A percentile compares a stretch with the other conserved stretches of the same genome.
Evolutionary conservation across 2,329 filamentous ascomycete genomes (phyloP).

Genomic region (Chaetomiaceae sp.): DNA sequence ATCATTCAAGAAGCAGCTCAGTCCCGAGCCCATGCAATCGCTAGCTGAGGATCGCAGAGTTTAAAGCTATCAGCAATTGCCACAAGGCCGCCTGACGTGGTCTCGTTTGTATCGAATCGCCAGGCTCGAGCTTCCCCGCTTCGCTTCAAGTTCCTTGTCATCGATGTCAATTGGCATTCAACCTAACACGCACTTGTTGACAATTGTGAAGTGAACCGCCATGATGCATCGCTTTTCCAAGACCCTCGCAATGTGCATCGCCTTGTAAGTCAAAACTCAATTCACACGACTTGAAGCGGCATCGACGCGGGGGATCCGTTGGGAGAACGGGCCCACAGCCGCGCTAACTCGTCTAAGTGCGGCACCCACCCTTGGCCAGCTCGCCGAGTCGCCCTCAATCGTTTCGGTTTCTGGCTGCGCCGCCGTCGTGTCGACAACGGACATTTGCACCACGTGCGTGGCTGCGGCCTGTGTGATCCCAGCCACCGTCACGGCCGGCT

Average conservation of each 20-base stretch:
- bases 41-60: too few relatives aligned
- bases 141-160: background rate
- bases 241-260: background rate
- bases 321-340: too few relatives aligned
- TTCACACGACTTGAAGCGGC: too few relatives aligned
- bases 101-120: background rate
- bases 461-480: constrained; percentile 20
- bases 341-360: background rate
- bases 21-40: background rate
- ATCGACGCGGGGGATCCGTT: too few relatives aligned
- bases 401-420: constrained; percentile 22
- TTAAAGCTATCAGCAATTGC: background rate
- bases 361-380: background rate
- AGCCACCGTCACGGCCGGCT: constrained; percentile 22
- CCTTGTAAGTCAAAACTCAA: constrained; percentile 5
- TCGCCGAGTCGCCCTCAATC: background rate
- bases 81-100: background rate
- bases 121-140: too few relatives aligned
- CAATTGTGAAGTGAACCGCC: background rate
- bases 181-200: background rate
- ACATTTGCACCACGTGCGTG: constrained; percentile 25
- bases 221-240: constrained; percentile 2
- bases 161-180: background rate
- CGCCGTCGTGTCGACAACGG: constrained; percentile 22
- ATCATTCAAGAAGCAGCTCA: background rate